Percentiles rank a stretch among this genome's conserved stretches.
phyloP scores from a whole-genome alignment of 768 basidiomycete genomes.

The Tulasnella sp. region DNA sequence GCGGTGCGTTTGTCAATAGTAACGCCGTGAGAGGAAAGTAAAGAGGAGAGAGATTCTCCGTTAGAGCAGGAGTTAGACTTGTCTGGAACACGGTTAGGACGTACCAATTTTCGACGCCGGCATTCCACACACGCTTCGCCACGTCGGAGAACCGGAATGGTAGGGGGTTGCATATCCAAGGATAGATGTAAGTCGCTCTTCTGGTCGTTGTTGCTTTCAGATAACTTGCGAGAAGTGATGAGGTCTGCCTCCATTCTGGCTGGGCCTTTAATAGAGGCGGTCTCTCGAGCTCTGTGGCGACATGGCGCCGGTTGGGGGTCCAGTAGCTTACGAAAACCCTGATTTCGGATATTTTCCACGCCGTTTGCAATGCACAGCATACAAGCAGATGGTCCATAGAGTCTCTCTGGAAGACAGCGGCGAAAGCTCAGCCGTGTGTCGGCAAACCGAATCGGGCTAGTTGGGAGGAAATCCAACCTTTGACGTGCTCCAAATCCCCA shows the following conservation, averaged over 20 bases:
- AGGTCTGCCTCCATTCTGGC: not conserved
- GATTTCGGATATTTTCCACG: not conserved
- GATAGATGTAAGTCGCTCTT: not conserved
- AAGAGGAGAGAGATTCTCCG: not conserved
- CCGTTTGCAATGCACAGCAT: not conserved
- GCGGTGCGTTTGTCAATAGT: not conserved
- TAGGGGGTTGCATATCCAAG: not conserved
- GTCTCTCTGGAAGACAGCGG: not conserved
- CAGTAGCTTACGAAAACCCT: not conserved
- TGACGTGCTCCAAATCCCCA: not conserved
- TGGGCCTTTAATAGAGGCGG: not conserved
- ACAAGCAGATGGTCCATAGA: not conserved
- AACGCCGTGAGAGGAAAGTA: not conserved
- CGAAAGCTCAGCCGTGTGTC: not conserved
- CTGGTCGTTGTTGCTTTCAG: not conserved
- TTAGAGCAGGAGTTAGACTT: not conserved
- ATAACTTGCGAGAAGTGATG: not conserved
- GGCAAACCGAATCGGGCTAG: not conserved
- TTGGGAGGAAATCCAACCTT: not conserved
- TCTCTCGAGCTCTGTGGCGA: not conserved
- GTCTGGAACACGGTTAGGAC: not conserved
- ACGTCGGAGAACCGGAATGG: conserved; percentile 6
- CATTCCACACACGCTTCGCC: conserved; percentile 19
- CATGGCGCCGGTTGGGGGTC: not conserved
- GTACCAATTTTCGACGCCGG: conserved; percentile 14